A percentile compares a stretch with the other conserved stretches of the same genome.
phyloP scores from a whole-genome alignment of 495 filamentous ascomycete species.

The Wilcoxina mikolae region DNA sequence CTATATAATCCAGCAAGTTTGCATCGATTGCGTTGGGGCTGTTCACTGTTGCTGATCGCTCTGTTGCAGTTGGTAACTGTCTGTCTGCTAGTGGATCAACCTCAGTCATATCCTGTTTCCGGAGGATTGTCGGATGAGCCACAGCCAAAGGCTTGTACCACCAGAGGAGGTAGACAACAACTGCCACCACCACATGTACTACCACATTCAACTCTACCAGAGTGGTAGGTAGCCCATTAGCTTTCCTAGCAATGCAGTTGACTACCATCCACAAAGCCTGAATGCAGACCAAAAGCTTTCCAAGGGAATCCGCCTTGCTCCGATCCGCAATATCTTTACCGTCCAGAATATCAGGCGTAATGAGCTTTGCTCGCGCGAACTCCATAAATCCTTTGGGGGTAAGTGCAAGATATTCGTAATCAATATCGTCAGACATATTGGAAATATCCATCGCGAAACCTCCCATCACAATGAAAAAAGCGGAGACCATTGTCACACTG shows the following conservation, averaged over 20 bases:
- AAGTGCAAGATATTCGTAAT: not conserved
- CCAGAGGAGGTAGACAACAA: conserved; percentile 34
- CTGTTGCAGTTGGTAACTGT: too few species aligned
- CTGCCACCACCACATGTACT: conserved; percentile 31
- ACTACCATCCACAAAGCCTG: conserved; percentile 30
- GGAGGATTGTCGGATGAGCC: not conserved
- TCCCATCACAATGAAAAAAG: conserved; percentile 8
- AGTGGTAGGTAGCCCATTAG: conserved; percentile 26
- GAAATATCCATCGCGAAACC: too few species aligned
- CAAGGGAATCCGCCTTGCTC: conserved; percentile 29
- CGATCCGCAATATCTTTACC: conserved; percentile 11
- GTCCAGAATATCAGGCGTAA: not conserved
- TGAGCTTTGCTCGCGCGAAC: not conserved
- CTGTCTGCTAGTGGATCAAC: too few species aligned
- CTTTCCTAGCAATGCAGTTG: conserved; percentile 27
- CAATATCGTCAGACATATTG: not conserved
- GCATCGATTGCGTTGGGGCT: too few species aligned
- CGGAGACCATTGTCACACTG: not conserved
- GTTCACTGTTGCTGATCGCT: too few species aligned
- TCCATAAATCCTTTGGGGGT: not conserved
- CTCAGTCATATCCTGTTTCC: too few species aligned
- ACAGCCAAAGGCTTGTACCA: conserved; percentile 33
- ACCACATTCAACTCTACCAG: conserved; percentile 34
- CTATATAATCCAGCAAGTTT: too few species aligned
- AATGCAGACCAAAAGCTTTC: conserved; percentile 27